Conservation (phyloP, 805 yeast genomes). For the Scheffersomyces stipitis region DNA sequence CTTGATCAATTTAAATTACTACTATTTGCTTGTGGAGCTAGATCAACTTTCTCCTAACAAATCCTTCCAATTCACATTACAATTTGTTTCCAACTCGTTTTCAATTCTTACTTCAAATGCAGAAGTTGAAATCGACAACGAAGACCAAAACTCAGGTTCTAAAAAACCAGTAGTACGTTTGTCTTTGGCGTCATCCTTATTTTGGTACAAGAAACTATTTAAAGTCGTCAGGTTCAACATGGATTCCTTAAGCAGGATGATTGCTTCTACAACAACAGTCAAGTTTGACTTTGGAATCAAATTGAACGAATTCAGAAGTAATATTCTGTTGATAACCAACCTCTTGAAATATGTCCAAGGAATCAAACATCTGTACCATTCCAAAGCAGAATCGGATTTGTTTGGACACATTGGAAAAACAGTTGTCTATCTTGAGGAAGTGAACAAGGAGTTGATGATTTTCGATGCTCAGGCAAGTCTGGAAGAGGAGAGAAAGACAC, state of each 20-base stretch:
- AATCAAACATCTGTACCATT: constrained; percentile 4
- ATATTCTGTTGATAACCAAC: constrained; percentile 32
- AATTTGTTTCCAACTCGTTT: constrained; percentile 41
- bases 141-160: constrained; percentile 3
- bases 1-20: constrained; percentile 36
- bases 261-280: constrained; percentile 9
- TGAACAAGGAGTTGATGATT: constrained; percentile 17
- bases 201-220: constrained; percentile 37
- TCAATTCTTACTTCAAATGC: constrained; percentile 29
- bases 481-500: constrained; percentile 8
- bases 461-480: constrained; percentile 18
- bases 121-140: constrained; percentile 5
- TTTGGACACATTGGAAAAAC: constrained; percentile 7
- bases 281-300: constrained; percentile 19
- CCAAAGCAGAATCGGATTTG: constrained; percentile 7
- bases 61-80: constrained; percentile 40
- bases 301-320: constrained; percentile 32
- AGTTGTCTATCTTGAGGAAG: constrained; percentile 10
- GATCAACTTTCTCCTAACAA: constrained; percentile 40
- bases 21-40: constrained; percentile 38
- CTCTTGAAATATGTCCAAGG: constrained; percentile 25
- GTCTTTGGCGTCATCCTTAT: constrained; percentile 22
- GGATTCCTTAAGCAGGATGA: constrained; percentile 18
- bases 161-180: constrained; percentile 14
- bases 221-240: constrained; percentile 34